A percentile compares a stretch with the other conserved stretches of the same genome.
Conservation (phyloP, 441 rosid species). For the Kokia cookei region DNA sequence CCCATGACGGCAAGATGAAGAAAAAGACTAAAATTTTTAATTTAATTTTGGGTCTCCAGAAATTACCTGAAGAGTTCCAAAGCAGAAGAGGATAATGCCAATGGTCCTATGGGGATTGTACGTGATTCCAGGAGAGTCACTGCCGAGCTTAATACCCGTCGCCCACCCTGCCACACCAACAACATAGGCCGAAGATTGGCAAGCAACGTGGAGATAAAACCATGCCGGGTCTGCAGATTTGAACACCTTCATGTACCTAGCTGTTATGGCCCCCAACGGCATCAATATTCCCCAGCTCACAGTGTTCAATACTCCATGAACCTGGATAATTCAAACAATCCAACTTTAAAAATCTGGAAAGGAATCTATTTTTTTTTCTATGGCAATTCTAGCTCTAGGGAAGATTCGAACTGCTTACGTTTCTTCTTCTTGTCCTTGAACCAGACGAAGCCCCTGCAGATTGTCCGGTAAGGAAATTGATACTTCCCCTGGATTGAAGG, state of each 20-base stretch:
- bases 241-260: constrained; percentile 61
- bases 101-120: neutral
- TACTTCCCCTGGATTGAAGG: neutral
- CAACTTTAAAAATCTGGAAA: neutral
- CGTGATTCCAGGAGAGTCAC: neutral
- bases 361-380: neutral
- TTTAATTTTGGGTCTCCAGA: neutral
- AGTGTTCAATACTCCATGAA: constrained; percentile 39
- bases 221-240: constrained; percentile 45
- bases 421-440: constrained; percentile 28
- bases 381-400: neutral
- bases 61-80: neutral
- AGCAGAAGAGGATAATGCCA: neutral
- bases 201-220: neutral
- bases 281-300: constrained; percentile 61
- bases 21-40: too few relatives aligned
- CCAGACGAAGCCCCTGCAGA: neutral
- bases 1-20: neutral
- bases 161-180: neutral
- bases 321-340: neutral
- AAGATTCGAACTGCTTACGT: constrained; percentile 24
- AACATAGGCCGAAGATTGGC: neutral
- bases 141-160: neutral
- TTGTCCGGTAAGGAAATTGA: neutral
- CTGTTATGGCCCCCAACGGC: constrained; percentile 51